Percentiles rank a stretch among this genome's conserved stretches.
phyloP scores from a whole-genome alignment of 352 stramenopile genomes.

The Thraustochytrium striatum region DNA sequence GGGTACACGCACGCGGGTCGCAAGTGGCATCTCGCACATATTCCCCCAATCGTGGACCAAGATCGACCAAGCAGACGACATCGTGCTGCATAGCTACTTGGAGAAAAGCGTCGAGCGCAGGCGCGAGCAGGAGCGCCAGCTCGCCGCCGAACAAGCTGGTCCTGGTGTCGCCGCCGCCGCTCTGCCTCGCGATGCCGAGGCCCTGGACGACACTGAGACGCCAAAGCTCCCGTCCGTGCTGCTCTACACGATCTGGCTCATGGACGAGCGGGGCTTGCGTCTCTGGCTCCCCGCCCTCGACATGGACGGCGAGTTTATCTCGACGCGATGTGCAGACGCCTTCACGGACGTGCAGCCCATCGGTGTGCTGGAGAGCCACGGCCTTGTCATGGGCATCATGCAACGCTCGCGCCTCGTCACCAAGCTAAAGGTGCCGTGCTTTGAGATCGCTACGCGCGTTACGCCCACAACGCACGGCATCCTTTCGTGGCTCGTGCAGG shows the following conservation, averaged over 20 bases:
- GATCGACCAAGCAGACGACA: constrained; percentile 38
- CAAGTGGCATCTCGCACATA: constrained; percentile 5
- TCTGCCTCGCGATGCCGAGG: not conserved
- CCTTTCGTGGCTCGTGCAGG: constrained; percentile 35
- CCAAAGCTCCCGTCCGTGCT: constrained; percentile 24
- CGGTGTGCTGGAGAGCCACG: constrained; percentile 40
- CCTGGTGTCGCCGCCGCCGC: not conserved
- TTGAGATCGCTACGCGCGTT: constrained; percentile 35
- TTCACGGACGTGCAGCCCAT: constrained; percentile 34
- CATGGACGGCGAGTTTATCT: constrained; percentile 5
- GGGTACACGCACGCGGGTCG: not conserved
- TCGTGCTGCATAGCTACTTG: constrained; percentile 16
- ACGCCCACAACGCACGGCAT: constrained; percentile 32
- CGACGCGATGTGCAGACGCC: not conserved
- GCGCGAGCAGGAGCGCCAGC: not conserved
- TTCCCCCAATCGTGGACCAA: constrained; percentile 36
- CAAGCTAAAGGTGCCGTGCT: constrained; percentile 26
- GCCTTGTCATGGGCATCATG: constrained; percentile 41
- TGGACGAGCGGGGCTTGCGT: not conserved
- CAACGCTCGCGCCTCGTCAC: constrained; percentile 31
- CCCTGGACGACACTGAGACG: not conserved
- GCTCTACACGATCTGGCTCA: constrained; percentile 41
- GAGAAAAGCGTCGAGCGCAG: constrained; percentile 10
- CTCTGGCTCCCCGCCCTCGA: constrained; percentile 43
- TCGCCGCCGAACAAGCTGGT: not conserved